Percentiles rank a stretch among this genome's conserved stretches.
Evolutionary conservation across 139 green algal species (phyloP).

Genomic region (Picochlorum sp.): DNA sequence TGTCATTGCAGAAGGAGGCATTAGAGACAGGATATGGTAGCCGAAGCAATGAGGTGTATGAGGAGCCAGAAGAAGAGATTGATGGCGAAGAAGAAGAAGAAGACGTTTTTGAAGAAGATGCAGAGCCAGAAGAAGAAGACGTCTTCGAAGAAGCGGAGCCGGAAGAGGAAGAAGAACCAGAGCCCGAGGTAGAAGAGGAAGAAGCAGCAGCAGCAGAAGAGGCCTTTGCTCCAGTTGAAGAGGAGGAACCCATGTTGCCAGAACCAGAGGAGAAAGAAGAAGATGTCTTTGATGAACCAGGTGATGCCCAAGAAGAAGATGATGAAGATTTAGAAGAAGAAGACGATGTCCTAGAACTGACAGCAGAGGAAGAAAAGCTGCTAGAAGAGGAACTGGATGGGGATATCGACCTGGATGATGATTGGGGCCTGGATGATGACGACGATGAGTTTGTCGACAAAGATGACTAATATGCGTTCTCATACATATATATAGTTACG

Average conservation of each 20-base stretch:
- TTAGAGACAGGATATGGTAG: background rate
- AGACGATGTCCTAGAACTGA: slow-evolving; percentile 13
- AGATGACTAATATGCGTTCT: no score
- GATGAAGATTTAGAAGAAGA: background rate
- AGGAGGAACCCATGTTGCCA: no score
- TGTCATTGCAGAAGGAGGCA: background rate
- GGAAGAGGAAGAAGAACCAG: background rate
- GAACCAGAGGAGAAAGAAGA: background rate
- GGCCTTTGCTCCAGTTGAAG: background rate
- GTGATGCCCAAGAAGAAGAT: background rate
- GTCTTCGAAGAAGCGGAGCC: background rate
- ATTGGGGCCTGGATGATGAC: slow-evolving; percentile 52
- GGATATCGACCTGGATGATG: slow-evolving; percentile 43
- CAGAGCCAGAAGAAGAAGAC: background rate
- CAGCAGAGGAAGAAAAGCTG: slow-evolving; percentile 30
- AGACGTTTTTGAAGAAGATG: background rate
- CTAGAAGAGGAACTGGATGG: slow-evolving; percentile 23
- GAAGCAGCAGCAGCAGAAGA: background rate
- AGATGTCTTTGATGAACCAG: background rate
- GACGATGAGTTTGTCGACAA: background rate
- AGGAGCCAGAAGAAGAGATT: slow-evolving; percentile 1
- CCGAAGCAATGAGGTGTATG: background rate
- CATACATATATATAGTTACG: no score
- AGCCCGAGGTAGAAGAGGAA: background rate
- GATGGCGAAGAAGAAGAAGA: slow-evolving; percentile 10